These are phyloP conservation scores for Diphasiastrum complanatum DNA, from an alignment of 83 land plant genomes.

Conservation along the genomic window DNA sequence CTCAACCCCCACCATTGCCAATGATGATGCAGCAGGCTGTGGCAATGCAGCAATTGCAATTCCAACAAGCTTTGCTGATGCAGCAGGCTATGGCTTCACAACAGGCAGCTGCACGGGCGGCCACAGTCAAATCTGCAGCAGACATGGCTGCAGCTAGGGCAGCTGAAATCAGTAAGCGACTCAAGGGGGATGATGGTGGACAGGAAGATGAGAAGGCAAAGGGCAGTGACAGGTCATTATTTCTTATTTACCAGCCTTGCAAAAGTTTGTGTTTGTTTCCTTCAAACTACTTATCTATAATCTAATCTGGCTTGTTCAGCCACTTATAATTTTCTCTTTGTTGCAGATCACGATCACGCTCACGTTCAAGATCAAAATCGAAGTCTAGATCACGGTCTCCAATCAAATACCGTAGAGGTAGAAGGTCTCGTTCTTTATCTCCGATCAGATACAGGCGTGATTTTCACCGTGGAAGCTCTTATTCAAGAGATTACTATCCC, in stretches of 20 bases:
- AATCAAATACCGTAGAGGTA: conserved; percentile 27
- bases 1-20: conserved; percentile 45
- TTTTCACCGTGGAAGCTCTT: conserved; percentile 58
- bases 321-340: not conserved
- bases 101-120: conserved; percentile 90
- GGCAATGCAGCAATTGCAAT: conserved; percentile 94
- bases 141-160: conserved; percentile 90
- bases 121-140: conserved; percentile 92
- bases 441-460: conserved; percentile 54
- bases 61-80: conserved; percentile 92
- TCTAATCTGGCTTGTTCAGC: not conserved
- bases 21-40: conserved; percentile 98
- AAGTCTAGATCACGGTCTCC: conserved; percentile 38
- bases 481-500: conserved; percentile 15
- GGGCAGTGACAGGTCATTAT: conserved; percentile 35
- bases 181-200: conserved; percentile 58
- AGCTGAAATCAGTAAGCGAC: conserved; percentile 74
- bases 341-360: conserved; percentile 42
- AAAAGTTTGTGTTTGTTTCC: not conserved
- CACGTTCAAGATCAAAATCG: conserved; percentile 22
- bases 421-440: conserved; percentile 58
- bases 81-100: conserved; percentile 88
- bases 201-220: conserved; percentile 41
- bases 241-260: not conserved
- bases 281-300: not conserved